Conservation (phyloP, 2,329 filamentous ascomycete species). For the Amesomyces nigricolor region DNA sequence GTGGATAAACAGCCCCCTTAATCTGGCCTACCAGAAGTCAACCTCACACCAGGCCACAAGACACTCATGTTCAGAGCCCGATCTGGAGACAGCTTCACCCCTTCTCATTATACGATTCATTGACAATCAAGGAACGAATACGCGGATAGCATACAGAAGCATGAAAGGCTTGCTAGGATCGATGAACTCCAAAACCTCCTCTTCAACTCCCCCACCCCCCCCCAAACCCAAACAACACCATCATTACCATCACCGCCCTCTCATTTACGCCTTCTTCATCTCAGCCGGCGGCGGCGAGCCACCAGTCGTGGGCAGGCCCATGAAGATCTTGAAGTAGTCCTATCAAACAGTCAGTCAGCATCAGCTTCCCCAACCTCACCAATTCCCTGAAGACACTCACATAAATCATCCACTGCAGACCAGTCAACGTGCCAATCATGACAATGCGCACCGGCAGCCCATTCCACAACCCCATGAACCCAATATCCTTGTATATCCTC, state of each 20-base stretch:
- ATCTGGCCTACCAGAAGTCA: too few species aligned
- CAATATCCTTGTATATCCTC: conserved; percentile 81
- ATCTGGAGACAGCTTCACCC: too few species aligned
- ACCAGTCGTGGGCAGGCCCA: conserved; percentile 80
- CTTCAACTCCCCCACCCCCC: background rate
- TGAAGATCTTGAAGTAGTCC: conserved; percentile 87
- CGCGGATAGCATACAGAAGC: background rate
- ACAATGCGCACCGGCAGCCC: conserved; percentile 78
- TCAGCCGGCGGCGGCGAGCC: conserved; percentile 52
- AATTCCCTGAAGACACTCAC: conserved; percentile 37
- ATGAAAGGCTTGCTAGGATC: background rate
- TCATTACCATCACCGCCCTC: background rate
- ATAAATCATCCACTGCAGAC: conserved; percentile 92
- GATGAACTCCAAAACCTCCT: too few species aligned
- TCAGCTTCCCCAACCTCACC: background rate
- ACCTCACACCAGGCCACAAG: too few species aligned
- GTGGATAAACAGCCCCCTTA: too few species aligned
- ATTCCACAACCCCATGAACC: conserved; percentile 86
- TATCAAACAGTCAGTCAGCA: conserved; percentile 30
- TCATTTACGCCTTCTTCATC: conserved; percentile 42
- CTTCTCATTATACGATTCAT: too few species aligned
- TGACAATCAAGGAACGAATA: too few species aligned
- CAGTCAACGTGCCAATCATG: conserved; percentile 80
- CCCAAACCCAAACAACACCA: too few species aligned
- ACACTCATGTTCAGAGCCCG: too few species aligned